A percentile compares a stretch with the other conserved stretches of the same genome.
Evolutionary conservation across 2,329 filamentous ascomycete species (phyloP).

Genomic region (Bipolaris cookei): DNA sequence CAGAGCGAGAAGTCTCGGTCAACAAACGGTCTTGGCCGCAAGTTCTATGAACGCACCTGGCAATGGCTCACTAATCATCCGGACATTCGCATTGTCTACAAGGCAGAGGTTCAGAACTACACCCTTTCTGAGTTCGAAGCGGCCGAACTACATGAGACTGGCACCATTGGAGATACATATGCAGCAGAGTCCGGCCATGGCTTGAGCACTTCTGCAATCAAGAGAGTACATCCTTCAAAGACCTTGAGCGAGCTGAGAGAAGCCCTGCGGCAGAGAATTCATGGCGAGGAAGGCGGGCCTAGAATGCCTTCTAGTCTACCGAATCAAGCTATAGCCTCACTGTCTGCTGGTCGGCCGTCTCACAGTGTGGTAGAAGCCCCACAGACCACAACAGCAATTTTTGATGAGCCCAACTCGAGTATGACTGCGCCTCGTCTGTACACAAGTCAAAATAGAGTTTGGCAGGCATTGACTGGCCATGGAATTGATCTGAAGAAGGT

Average conservation of each 20-base stretch:
- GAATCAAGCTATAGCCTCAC: neutral
- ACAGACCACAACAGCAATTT: conserved; percentile 23
- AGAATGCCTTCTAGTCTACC: neutral
- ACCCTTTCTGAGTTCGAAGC: conserved; percentile 43
- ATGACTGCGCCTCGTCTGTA: conserved; percentile 41
- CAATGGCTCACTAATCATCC: conserved; percentile 62
- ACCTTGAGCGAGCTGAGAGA: conserved; percentile 22
- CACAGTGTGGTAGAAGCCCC: conserved; percentile 20
- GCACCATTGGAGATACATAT: conserved; percentile 4
- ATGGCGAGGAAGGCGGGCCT: conserved; percentile 12
- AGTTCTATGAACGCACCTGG: conserved; percentile 63
- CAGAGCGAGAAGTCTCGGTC: neutral
- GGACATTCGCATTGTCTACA: conserved; percentile 61
- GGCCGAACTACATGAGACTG: conserved; percentile 30
- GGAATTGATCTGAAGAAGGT: conserved; percentile 62
- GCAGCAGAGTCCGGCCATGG: neutral
- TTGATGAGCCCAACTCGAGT: conserved; percentile 33
- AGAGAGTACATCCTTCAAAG: conserved; percentile 16
- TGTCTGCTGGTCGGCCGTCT: conserved; percentile 9
- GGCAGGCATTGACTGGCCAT: conserved; percentile 67
- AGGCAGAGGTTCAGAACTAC: conserved; percentile 45
- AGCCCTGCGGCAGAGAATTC: conserved; percentile 30
- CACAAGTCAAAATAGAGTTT: conserved; percentile 63
- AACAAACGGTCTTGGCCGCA: conserved; percentile 31
- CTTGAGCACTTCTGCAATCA: neutral